Base-by-base conservation (phyloP, 2,329 filamentous ascomycete genomes). In the Epichloe typhina region DNA sequence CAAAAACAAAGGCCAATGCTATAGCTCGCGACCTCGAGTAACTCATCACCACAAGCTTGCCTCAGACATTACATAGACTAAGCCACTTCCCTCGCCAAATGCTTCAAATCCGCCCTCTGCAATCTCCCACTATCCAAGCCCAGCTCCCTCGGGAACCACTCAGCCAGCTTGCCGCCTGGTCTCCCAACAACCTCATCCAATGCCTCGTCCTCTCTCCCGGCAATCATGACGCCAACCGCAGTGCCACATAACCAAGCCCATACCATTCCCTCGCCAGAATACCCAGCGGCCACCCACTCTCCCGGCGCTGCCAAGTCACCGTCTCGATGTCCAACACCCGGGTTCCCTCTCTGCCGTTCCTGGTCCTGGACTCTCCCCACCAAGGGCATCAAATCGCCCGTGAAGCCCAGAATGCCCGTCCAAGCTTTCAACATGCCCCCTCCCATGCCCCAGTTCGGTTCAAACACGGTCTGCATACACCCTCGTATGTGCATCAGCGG, bases 211-310 rank as follows among this genome's bases (percentile, higher is more conserved):
- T 70, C 66, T 36, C 59, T 65, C 0, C 69, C 70, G 0, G 69
- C 55, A 8, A 77, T 59, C 71, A 75, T 74, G 3, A 71, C 54
- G 0, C 64, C 74, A 48, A 74, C 41, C 0, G 73, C 74, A 11
- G 66, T 68, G 0, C 74, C 75, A 43, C 68, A 73, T 13, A 75
- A 65, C 74, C 74, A 78, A 3, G 73, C 70, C 65, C 69, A 74
- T 2, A 72, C 71, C 73, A 78, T 77, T 4, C 75, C 75, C 42
- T 77, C 71, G 13, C 74, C 74, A 42, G 64, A 69, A 56, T 72
- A 78, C 1, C 73, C 75, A 1, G 71, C 74, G 2, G 71, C 65
- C n/a, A 77, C 65, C 73, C 73, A 79, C 57, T 78, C 73, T 2
- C 70, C 69, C 0, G 61, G 54, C 0, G 46, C 9, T 6, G 38